Percentiles rank a stretch among this genome's conserved stretches.
phyloP scores from a whole-genome alignment of 2,329 filamentous ascomycete species.

The Neurospora crassa region DNA sequence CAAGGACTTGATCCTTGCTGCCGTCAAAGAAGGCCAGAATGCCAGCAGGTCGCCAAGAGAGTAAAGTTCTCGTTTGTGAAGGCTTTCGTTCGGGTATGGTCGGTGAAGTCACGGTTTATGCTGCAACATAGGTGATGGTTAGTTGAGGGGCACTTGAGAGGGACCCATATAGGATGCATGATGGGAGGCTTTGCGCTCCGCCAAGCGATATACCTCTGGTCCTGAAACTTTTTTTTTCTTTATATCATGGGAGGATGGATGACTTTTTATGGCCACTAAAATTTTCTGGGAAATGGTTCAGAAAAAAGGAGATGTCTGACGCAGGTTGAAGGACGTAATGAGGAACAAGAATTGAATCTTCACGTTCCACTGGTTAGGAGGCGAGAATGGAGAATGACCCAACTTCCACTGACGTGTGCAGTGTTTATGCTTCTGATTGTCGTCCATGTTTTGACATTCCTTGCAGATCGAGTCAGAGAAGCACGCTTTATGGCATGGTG shows the following conservation, averaged over 20 bases:
- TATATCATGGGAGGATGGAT: background rate
- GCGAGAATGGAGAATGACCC: background rate
- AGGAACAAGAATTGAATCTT: background rate
- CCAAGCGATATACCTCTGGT: background rate
- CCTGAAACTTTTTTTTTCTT: background rate
- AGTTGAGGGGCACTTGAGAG: background rate
- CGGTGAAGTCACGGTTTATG: background rate
- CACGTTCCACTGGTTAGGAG: background rate
- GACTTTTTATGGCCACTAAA: background rate
- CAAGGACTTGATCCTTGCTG: slow-evolving; percentile 78
- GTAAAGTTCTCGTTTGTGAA: background rate
- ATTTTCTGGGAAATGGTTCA: background rate
- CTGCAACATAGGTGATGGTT: background rate
- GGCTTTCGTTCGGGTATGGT: background rate
- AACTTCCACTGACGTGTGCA: background rate
- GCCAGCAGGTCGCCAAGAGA: slow-evolving; percentile 17
- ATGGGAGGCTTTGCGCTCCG: background rate
- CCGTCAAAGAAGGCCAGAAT: slow-evolving; percentile 54
- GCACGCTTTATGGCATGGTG: background rate
- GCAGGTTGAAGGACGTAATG: background rate
- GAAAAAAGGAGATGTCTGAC: background rate
- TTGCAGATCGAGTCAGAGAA: background rate
- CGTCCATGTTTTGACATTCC: background rate
- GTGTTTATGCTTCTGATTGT: background rate
- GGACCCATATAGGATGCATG: background rate